Evolutionary conservation across 2,329 filamentous ascomycete species (phyloP), one percentile per base, ranked within the genome.

Genomic region (Pseudogymnoascus sp.): DNA sequence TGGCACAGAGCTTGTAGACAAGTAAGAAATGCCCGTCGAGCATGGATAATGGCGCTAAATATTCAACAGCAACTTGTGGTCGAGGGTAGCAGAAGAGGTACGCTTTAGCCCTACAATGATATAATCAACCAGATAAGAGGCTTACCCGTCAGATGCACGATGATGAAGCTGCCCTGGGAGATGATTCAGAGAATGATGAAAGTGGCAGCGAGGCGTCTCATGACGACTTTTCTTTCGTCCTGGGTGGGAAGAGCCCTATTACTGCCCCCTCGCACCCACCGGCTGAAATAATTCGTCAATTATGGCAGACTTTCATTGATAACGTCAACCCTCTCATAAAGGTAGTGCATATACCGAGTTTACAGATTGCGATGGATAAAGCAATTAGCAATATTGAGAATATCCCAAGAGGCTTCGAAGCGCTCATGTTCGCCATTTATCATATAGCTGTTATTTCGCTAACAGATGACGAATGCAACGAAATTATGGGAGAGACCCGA

Each of bases 291-390:
- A 84, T 85, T 61, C 80, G 84, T 64, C 81, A 84, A 66, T 75
- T 86, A 38, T 90, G 87, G 86, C 84, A 88, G 71, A 79, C 84
- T 15, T 90, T 88, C 69, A 79, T 89, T 60, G 81, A 84, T 65
- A 88, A 88, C 67, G 82, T 90, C 66, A 85, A 90, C 66, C 85
- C 87, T 0, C 72, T 90, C 6, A 77, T 89, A 42, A 89, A 89
- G 68, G 77, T 90, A 63, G 85, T 84, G 0, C 87, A 90, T 68
- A 81, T 84, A 0, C 85, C 85, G 0, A 87, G 80, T 1, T 74
- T 89, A 1, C 85, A 89, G 69, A 75, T 73, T n/a, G 81, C 80
- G 61, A 81, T 90, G 42, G 81, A 89, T 62, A 82, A 86, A 64
- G 85, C 84, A 13, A 78, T 80, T 7, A 78, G 83, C 60, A 63